These are phyloP conservation scores for Coriaria nepalensis DNA, from an alignment of 306 rosid genomes.

Conservation along the genomic window DNA sequence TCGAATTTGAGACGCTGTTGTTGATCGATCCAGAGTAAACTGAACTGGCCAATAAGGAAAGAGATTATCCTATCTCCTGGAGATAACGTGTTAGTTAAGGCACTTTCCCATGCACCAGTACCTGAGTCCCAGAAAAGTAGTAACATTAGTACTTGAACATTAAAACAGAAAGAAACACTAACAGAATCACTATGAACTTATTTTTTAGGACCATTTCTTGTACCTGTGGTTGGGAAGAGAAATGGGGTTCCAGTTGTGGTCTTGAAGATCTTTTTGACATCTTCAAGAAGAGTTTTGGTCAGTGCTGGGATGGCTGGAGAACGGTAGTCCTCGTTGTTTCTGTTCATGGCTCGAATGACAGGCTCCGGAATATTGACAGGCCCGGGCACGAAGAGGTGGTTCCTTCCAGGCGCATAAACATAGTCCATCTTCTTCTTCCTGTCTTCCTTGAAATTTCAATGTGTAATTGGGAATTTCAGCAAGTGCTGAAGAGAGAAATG, in stretches of 20 bases:
- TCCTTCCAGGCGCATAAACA: conserved; percentile 73
- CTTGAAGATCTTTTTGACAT: conserved; percentile 90
- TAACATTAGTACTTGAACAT: too few relatives aligned
- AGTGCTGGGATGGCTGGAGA: conserved; percentile 93
- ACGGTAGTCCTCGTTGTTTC: conserved; percentile 97
- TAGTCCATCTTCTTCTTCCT: conserved; percentile 59
- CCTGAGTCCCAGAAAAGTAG: conserved; percentile 31
- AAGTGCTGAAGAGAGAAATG: too few relatives aligned
- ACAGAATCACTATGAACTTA: too few relatives aligned
- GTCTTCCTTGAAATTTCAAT: conserved; percentile 11
- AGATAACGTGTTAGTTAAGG: conserved; percentile 89
- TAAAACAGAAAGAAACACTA: too few relatives aligned
- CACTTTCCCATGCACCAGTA: conserved; percentile 99
- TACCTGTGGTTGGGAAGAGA: conserved; percentile 94
- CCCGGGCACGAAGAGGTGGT: conserved; percentile 99
- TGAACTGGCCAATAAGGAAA: conserved; percentile 92
- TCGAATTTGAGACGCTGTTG: conserved; percentile 92
- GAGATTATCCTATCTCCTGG: conserved; percentile 88
- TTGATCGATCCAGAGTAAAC: conserved; percentile 99
- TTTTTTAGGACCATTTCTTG: background rate
- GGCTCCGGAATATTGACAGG: conserved; percentile 95
- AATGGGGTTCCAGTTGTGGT: conserved; percentile 82
- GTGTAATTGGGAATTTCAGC: background rate
- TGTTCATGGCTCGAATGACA: conserved; percentile 79
- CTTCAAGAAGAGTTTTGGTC: conserved; percentile 75